phyloP scores from a whole-genome alignment of 495 filamentous ascomycete genomes.

The Penicillium cataractarum region DNA sequence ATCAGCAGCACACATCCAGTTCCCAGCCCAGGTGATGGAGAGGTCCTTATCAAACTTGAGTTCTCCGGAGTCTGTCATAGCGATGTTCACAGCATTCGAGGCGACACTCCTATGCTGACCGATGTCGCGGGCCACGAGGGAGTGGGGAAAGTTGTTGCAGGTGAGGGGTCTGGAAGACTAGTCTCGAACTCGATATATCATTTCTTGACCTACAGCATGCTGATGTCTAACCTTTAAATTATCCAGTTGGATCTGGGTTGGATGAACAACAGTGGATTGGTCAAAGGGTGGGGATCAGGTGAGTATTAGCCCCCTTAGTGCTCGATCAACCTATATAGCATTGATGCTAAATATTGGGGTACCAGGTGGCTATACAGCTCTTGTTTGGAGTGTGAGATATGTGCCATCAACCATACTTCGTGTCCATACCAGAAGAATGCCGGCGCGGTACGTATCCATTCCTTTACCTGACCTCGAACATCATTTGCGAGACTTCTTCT shows the following conservation, averaged over 20 bases:
- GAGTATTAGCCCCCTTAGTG: slow-evolving; percentile 7
- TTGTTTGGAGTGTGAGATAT: slow-evolving; percentile 50
- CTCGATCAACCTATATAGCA: background rate
- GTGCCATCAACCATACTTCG: slow-evolving; percentile 47
- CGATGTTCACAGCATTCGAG: slow-evolving; percentile 48
- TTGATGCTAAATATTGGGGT: background rate
- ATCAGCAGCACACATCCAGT: slow-evolving; percentile 38
- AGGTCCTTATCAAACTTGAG: slow-evolving; percentile 46
- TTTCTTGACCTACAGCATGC: background rate
- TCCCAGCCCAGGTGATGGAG: slow-evolving; percentile 37
- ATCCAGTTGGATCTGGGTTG: slow-evolving; percentile 36
- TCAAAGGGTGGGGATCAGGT: slow-evolving; percentile 45
- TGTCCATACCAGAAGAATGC: slow-evolving; percentile 50
- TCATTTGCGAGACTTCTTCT: background rate
- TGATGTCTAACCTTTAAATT: background rate
- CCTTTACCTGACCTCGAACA: background rate
- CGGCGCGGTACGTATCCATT: slow-evolving; percentile 40
- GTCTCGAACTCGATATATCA: background rate
- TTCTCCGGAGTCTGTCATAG: slow-evolving; percentile 50
- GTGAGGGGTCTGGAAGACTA: slow-evolving; percentile 19
- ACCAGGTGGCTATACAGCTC: slow-evolving; percentile 50
- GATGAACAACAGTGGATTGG: slow-evolving; percentile 39
- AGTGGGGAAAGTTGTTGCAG: slow-evolving; percentile 43
- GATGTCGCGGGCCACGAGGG: slow-evolving; percentile 52
- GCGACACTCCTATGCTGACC: slow-evolving; percentile 51